phyloP scores from a whole-genome alignment of 345 rosid species.

The Ricinus communis region DNA sequence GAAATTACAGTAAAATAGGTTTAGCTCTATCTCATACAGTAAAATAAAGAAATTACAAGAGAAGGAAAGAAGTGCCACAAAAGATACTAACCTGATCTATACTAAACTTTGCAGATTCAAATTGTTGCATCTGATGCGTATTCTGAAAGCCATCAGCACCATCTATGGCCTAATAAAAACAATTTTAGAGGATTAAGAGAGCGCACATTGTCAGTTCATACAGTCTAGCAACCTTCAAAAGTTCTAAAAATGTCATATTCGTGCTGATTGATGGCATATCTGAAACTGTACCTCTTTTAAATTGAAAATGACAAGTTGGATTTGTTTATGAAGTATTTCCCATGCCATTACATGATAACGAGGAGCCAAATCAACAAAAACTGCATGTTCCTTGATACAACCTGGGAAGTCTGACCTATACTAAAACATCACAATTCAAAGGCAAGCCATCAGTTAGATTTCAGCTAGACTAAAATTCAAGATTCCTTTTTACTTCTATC shows the following conservation, averaged over 20 bases:
- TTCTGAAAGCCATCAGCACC: conserved; percentile 94
- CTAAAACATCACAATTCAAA: conserved; percentile 41
- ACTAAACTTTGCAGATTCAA: conserved; percentile 84
- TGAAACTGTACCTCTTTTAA: conserved; percentile 61
- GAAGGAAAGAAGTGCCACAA: conserved; percentile 7
- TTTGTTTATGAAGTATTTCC: conserved; percentile 76
- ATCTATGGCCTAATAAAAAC: conserved; percentile 66
- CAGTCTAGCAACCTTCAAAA: conserved; percentile 8
- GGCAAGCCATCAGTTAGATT: neutral
- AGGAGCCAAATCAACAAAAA: conserved; percentile 91
- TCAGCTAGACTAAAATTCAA: neutral
- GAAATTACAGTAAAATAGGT: conserved; percentile 6
- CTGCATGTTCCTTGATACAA: conserved; percentile 73
- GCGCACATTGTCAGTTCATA: neutral
- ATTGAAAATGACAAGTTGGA: conserved; percentile 65
- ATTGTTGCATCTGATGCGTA: conserved; percentile 76
- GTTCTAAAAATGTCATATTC: neutral
- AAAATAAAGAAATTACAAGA: conserved; percentile 14
- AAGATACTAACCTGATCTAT: conserved; percentile 68
- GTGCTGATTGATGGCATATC: neutral
- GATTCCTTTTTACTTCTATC: neutral
- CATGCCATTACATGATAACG: conserved; percentile 80
- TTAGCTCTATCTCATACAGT: conserved; percentile 9
- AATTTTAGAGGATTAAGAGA: neutral
- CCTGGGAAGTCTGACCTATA: conserved; percentile 79